A percentile compares a stretch with the other conserved stretches of the same genome.
These are phyloP conservation scores for Lachancea sp. DNA, from an alignment of 805 yeast species.

Conservation along the genomic window DNA sequence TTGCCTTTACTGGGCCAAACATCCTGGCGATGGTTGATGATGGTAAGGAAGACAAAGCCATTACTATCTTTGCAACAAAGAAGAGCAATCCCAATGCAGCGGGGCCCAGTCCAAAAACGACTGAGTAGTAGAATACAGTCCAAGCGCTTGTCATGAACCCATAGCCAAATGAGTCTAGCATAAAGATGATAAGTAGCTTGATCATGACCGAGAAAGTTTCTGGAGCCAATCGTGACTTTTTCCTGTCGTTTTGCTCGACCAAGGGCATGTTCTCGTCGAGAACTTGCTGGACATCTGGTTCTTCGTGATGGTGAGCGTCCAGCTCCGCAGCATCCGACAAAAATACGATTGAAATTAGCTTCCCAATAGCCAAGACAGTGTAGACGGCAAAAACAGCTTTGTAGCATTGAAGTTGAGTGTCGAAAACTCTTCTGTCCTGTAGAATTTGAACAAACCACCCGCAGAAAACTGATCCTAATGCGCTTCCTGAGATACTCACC, in stretches of 20 bases:
- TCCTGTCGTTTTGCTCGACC: constrained; percentile 12
- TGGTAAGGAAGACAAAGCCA: constrained; percentile 66
- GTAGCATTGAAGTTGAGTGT: constrained; percentile 40
- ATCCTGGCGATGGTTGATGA: constrained; percentile 62
- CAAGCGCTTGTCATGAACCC: constrained; percentile 88
- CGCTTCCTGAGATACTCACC: constrained; percentile 63
- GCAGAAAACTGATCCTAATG: constrained; percentile 60
- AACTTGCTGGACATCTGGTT: constrained; percentile 13
- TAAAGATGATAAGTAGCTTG: constrained; percentile 54
- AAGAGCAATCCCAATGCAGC: constrained; percentile 60
- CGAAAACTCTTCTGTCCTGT: constrained; percentile 31
- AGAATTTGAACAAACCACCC: constrained; percentile 53
- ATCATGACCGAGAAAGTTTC: constrained; percentile 40
- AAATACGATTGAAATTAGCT: constrained; percentile 44
- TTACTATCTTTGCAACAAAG: constrained; percentile 54
- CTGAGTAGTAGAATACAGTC: constrained; percentile 75
- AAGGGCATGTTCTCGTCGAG: constrained; percentile 26
- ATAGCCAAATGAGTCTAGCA: constrained; percentile 80
- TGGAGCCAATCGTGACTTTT: constrained; percentile 29
- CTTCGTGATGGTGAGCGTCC: constrained; percentile 22
- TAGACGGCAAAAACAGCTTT: constrained; percentile 52
- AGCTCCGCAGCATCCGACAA: constrained; percentile 51
- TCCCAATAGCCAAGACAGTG: constrained; percentile 46
- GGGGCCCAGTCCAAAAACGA: constrained; percentile 47
- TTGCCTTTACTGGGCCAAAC: constrained; percentile 76